A percentile compares a stretch with the other conserved stretches of the same genome.
Evolutionary conservation across 1,139 yeast genomes (phyloP).

Genomic region (Lodderomyces margitis): DNA sequence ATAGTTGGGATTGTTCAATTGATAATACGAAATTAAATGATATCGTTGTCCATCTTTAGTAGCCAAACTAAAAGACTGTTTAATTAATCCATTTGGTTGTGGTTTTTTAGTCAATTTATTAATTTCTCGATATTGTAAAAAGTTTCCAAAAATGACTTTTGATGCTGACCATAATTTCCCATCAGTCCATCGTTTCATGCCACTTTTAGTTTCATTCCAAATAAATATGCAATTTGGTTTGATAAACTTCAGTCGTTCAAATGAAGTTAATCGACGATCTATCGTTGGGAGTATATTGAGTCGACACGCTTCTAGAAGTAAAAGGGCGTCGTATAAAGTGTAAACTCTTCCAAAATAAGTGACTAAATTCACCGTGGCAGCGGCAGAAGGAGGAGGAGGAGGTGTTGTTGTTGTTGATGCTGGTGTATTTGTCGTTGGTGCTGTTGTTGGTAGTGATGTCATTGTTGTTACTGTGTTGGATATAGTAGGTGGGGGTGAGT

Average conservation of each 20-base stretch:
- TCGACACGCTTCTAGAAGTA: conserved; percentile 64
- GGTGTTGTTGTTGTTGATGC: background rate
- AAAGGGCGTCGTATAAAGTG: conserved; percentile 60
- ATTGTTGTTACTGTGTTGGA: background rate
- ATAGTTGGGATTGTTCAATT: background rate
- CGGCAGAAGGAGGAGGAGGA: background rate
- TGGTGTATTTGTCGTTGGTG: background rate
- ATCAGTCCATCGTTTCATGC: conserved; percentile 77
- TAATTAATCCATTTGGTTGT: conserved; percentile 42
- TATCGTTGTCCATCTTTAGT: conserved; percentile 49
- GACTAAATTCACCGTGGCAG: conserved; percentile 33
- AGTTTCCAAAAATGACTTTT: conserved; percentile 58
- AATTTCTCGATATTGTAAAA: conserved; percentile 63
- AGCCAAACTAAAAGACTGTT: conserved; percentile 56
- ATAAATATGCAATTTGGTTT: conserved; percentile 61
- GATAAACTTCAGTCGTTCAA: conserved; percentile 50
- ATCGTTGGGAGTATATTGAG: conserved; percentile 56
- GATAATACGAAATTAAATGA: conserved; percentile 55
- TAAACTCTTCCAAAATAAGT: conserved; percentile 61
- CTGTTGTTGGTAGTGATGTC: background rate
- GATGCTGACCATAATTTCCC: conserved; percentile 73
- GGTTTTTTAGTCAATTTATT: conserved; percentile 26
- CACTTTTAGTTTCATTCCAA: conserved; percentile 72
- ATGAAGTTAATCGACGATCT: conserved; percentile 56
- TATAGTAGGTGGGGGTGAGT: too few species aligned